Percentiles rank a stretch among this genome's conserved stretches.
Evolutionary conservation across 495 filamentous ascomycete species (phyloP).

Genomic region (Neurospora sp.): DNA sequence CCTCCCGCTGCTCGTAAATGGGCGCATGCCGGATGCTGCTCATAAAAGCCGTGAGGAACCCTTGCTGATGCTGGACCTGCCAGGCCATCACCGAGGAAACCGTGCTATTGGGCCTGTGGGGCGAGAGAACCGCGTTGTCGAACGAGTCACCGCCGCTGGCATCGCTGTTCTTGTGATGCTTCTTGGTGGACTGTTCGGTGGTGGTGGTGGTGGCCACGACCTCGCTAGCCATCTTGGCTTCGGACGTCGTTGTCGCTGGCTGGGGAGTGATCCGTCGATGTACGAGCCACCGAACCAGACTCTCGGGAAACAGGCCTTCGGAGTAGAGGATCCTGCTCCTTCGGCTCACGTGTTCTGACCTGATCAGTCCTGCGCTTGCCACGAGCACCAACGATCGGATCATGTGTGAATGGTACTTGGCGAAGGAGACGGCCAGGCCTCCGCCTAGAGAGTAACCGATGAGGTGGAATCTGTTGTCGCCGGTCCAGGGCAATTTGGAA

Average conservation of each 20-base stretch:
- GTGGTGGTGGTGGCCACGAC: slow-evolving; percentile 10
- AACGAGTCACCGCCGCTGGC: slow-evolving; percentile 27
- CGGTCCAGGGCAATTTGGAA: slow-evolving; percentile 44
- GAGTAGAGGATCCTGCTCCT: slow-evolving; percentile 33
- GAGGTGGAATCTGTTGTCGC: slow-evolving; percentile 48
- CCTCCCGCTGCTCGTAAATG: slow-evolving; percentile 42
- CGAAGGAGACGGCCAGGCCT: slow-evolving; percentile 61
- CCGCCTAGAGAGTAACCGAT: slow-evolving; percentile 82
- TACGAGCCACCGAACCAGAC: slow-evolving; percentile 43
- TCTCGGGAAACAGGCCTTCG: slow-evolving; percentile 39
- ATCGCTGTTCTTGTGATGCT: slow-evolving; percentile 20
- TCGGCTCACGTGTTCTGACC: slow-evolving; percentile 29
- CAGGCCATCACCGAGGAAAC: slow-evolving; percentile 41
- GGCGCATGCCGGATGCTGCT: slow-evolving; percentile 43
- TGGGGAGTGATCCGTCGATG: slow-evolving; percentile 38
- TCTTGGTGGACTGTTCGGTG: neutral
- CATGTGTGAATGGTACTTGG: slow-evolving; percentile 56
- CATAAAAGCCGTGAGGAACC: slow-evolving; percentile 47
- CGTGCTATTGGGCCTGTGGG: slow-evolving; percentile 21
- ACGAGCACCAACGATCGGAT: slow-evolving; percentile 64
- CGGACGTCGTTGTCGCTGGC: slow-evolving; percentile 7
- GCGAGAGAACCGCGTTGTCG: slow-evolving; percentile 33
- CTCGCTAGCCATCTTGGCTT: slow-evolving; percentile 19
- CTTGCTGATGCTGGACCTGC: slow-evolving; percentile 45
- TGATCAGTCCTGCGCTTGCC: slow-evolving; percentile 54